These are phyloP conservation scores for Hevea brasiliensis DNA, from an alignment of 345 rosid species.

Conservation along the genomic window DNA sequence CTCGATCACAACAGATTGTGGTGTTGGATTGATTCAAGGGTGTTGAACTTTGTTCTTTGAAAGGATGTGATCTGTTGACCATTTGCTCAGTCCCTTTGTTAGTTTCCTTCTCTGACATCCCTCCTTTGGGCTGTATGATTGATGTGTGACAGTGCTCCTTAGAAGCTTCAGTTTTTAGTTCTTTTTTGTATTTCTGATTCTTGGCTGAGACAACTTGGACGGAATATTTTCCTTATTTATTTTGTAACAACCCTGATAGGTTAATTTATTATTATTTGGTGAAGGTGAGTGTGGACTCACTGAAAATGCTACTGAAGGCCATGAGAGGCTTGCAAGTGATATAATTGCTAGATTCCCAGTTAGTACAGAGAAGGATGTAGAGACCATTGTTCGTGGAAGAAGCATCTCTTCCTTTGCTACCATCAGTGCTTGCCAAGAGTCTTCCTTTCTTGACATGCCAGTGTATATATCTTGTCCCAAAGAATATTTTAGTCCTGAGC, in stretches of 20 bases:
- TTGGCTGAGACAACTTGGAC: background rate
- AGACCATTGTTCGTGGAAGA: slow-evolving; percentile 19
- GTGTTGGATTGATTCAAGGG: background rate
- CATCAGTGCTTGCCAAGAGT: slow-evolving; percentile 22
- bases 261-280: slow-evolving; percentile 18
- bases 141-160: background rate
- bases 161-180: background rate
- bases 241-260: background rate
- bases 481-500: slow-evolving; percentile 34
- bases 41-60: background rate
- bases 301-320: slow-evolving; percentile 2
- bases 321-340: slow-evolving; percentile 21
- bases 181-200: background rate
- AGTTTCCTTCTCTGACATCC: background rate
- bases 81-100: background rate
- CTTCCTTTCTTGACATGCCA: background rate
- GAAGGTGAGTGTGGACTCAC: slow-evolving; percentile 27
- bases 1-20: background rate
- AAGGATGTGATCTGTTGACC: background rate
- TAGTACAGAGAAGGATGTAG: slow-evolving; percentile 20
- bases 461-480: slow-evolving; percentile 30
- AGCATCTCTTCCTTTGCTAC: slow-evolving; percentile 28
- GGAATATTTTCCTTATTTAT: background rate
- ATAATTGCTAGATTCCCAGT: slow-evolving; percentile 4
- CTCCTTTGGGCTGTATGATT: background rate